A percentile compares a stretch with the other conserved stretches of the same genome.
phyloP scores from a whole-genome alignment of 2,329 filamentous ascomycete species.

The Trichoderma koningii region DNA sequence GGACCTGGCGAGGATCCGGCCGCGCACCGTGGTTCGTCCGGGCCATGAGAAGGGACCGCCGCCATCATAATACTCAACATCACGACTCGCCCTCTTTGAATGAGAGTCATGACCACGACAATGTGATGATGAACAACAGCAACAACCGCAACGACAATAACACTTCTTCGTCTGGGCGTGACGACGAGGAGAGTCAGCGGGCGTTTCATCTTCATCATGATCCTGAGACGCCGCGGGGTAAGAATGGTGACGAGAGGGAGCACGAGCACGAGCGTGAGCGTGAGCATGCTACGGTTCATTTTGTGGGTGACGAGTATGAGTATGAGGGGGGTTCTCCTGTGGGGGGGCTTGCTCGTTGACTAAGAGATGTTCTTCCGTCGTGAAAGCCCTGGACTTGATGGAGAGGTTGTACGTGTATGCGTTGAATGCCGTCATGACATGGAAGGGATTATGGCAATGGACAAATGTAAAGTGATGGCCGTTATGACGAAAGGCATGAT shows the following conservation, averaged over 20 bases:
- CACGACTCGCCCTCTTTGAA: neutral
- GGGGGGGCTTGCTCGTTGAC: conserved; percentile 14
- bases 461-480: neutral
- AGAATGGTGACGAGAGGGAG: conserved; percentile 29
- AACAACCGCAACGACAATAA: neutral
- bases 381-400: neutral
- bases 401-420: too few species aligned
- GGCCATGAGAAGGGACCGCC: conserved; percentile 34
- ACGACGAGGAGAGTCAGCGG: conserved; percentile 26
- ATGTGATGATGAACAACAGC: neutral
- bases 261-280: too few species aligned
- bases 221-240: conserved; percentile 31
- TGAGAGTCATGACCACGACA: neutral
- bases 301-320: conserved; percentile 30
- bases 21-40: conserved; percentile 52
- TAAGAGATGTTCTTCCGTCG: neutral
- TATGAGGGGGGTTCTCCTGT: neutral
- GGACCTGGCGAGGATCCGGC: conserved; percentile 55
- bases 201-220: conserved; percentile 10
- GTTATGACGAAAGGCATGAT: too few species aligned
- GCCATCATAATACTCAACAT: conserved; percentile 1
- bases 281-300: conserved; percentile 29
- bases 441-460: neutral
- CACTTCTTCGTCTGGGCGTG: neutral
- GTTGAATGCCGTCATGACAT: neutral